Evolutionary conservation across 164 flowering plant genomes (phyloP).

Genomic region (Tetracentron sinense): DNA sequence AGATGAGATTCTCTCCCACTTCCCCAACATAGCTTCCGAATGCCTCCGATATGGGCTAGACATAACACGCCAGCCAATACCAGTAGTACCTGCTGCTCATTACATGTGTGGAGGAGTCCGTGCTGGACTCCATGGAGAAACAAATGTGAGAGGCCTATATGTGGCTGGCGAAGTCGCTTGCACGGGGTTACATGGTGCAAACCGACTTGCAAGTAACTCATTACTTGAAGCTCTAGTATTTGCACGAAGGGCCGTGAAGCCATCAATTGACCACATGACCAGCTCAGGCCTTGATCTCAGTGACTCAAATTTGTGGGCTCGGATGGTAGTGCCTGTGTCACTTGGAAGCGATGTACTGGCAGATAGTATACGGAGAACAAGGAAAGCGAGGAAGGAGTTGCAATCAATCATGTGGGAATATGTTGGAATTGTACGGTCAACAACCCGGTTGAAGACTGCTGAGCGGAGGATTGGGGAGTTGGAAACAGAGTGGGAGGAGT

Average conservation of each 20-base stretch:
- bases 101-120: conserved; percentile 99
- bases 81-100: conserved; percentile 98
- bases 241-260: conserved; percentile 81
- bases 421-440: conserved; percentile 89
- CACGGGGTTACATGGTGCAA: conserved; percentile 98
- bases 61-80: conserved; percentile 82
- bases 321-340: conserved; percentile 49
- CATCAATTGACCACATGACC: conserved; percentile 72
- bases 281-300: conserved; percentile 24
- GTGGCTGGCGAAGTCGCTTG: conserved; percentile 99
- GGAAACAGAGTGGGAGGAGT: conserved; percentile 81
- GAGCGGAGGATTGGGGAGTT: conserved; percentile 61
- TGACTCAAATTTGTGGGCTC: conserved; percentile 48
- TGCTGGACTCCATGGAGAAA: conserved; percentile 94
- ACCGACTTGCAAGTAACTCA: conserved; percentile 94
- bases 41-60: conserved; percentile 84
- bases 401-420: conserved; percentile 86
- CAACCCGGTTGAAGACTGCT: conserved; percentile 58
- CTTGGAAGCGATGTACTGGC: conserved; percentile 31
- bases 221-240: conserved; percentile 93
- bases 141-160: conserved; percentile 74
- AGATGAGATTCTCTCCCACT: conserved; percentile 75
- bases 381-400: conserved; percentile 52
- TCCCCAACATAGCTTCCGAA: conserved; percentile 96
- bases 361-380: conserved; percentile 40